Base-by-base conservation (phyloP, 2,329 filamentous ascomycete species). In the Talaromyces atroroseus region DNA sequence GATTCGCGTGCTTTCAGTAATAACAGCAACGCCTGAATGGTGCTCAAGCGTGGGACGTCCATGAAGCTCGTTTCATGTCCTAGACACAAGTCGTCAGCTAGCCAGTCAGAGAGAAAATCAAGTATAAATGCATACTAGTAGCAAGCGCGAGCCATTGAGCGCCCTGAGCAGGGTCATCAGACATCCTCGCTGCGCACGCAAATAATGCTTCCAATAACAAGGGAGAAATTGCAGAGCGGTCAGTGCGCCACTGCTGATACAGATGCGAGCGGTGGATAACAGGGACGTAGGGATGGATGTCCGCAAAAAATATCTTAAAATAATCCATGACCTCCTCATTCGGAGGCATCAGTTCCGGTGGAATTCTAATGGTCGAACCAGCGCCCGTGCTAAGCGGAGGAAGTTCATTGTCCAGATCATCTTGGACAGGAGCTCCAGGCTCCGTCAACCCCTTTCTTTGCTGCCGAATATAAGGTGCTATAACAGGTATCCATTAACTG, bases 81-180 rank as follows among this genome's bases (percentile, higher is more conserved):
- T 94, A 21, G 34, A 21, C 56, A 23, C 47, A 59, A 58, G 45
- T 23, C 4, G 6, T 16, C 3, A 23, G 53, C 5, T 36, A 55
- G 65, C 12, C 45, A 26, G 26, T 4, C 50, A 45, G 46, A 23
- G 14, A 38, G 44, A 54, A 56, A 12, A 40, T 21, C 5, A 16
- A 32, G 49, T 38, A 2, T 11, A 16, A 45, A n/a, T 2, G 76
- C 82, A 76, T 77, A 94, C 90, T 87, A 26, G 89, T 88, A 57
- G 91, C 92, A 60, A 97, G 80, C 29, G 90, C 90, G 49, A 97
- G 82, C 94, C 94, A 97, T 71, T 94, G 91, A 62, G 92, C 88
- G 11, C 90, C 91, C 71, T 94, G 86, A 0, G 87, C 82, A 4
- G 89, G 87, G 62, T 95, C 89, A 61, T 94, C 90, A 1, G 91